Base-by-base conservation (phyloP, 257 asterid species). In the Cordia subcordata region DNA sequence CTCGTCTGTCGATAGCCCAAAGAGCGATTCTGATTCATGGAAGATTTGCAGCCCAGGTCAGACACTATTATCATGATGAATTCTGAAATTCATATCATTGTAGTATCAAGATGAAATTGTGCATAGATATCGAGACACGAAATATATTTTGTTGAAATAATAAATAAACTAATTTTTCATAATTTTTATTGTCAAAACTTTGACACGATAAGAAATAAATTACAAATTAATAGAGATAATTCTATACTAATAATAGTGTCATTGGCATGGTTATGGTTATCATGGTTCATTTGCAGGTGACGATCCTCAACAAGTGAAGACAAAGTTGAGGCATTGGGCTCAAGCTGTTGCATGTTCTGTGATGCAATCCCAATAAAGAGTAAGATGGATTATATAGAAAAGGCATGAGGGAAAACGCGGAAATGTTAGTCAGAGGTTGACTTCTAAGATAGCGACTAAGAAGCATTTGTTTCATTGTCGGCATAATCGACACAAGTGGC, bases 311-410 rank as follows among this genome's bases (percentile, higher is more conserved):
- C 89, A 79, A 10, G 86, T 85, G 60, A 85, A 85, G 77, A 79
- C 83, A 73, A 84, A 77, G 69, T 52, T 81, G 64, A 79, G 92
- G 77, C 92, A 84, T 63, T 84, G 92, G 92, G 94, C 94, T 10
- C 76, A 77, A 58, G 94, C 86, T 0, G 94, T 85, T 11, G 94
- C 94, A 11, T 85, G 94, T 72, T 73, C 83, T 1, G 78, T 82
- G 16, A 75, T 71, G 80, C 89, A 85, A 42, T 84, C 84, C 62
- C 59, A 79, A 59, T 77, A 53, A 70, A 44, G 47, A 23, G 52
- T 51, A 21, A 12, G 23, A 46, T 5, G n/a, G 10, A 39, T 18
- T 38, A 18, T 33, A 38, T 14, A 44, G 38, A 42, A 54, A 64
- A 22, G 23, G 55, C 46, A 38, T 23, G n/a, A n/a, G n/a, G 18